These are phyloP conservation scores for Rubia yunnanensis DNA, from an alignment of 257 asterid genomes.

Conservation along the genomic window DNA sequence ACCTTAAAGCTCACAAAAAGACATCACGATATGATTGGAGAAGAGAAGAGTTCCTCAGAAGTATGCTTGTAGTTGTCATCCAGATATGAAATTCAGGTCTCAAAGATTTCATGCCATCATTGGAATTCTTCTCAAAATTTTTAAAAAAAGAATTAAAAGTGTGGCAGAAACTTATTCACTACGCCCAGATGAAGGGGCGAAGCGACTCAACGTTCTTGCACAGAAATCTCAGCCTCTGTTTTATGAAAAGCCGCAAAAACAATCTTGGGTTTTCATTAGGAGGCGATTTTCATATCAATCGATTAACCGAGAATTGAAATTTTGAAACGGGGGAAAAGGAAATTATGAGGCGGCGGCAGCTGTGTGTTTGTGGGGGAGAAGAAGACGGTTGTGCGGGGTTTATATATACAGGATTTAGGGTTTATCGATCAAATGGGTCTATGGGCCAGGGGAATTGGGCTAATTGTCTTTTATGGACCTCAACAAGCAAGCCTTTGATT, in stretches of 20 bases:
- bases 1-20: not conserved
- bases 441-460: not conserved
- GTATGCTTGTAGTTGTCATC: constrained; percentile 71
- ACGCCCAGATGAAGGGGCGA: constrained; percentile 54
- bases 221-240: constrained; percentile 18
- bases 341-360: not conserved
- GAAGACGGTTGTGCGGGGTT: not conserved
- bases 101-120: constrained; percentile 93
- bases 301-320: not conserved
- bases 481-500: too few species aligned
- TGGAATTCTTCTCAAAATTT: constrained; percentile 19
- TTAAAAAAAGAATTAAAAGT: not conserved
- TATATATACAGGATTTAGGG: not conserved
- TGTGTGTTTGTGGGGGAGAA: not conserved
- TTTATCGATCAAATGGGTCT: not conserved
- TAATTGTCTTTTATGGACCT: not conserved
- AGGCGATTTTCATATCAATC: not conserved
- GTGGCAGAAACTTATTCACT: constrained; percentile 44
- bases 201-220: constrained; percentile 83
- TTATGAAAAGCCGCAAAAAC: not conserved
- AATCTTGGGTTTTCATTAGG: constrained; percentile 1
- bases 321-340: too few species aligned
- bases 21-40: not conserved
- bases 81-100: constrained; percentile 80
- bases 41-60: constrained; percentile 48